These are phyloP conservation scores for Pythium brachiatum DNA, from an alignment of 352 stramenopile species.

Conservation along the genomic window DNA sequence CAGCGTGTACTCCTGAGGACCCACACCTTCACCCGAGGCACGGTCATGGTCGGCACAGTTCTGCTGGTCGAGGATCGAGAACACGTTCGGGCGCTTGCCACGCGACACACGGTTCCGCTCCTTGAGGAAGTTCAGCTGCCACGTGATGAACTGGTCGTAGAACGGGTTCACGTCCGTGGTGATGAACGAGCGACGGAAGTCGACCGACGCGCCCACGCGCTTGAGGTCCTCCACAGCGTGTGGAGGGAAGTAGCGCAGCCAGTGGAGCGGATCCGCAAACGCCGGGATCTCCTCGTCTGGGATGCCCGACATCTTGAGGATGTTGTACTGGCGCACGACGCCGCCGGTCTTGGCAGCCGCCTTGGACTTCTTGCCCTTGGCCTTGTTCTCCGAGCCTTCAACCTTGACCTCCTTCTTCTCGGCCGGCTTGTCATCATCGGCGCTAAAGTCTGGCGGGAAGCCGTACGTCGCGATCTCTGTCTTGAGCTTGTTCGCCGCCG, in stretches of 20 bases:
- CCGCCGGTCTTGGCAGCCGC: constrained; percentile 96
- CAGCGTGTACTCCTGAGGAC: constrained; percentile 99
- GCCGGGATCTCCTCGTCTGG: constrained; percentile 93
- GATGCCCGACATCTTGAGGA: constrained; percentile 94
- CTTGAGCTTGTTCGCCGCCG: constrained; percentile 99
- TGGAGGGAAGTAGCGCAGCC: constrained; percentile 99
- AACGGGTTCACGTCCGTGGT: constrained; percentile 99
- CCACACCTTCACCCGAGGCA: constrained; percentile 97
- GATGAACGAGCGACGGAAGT: constrained; percentile 99
- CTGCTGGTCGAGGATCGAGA: constrained; percentile 97
- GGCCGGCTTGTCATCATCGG: constrained; percentile 35
- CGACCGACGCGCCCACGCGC: constrained; percentile 95
- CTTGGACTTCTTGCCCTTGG: constrained; percentile 98
- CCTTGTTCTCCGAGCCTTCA: constrained; percentile 78
- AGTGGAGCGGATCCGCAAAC: constrained; percentile 98
- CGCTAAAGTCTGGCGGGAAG: constrained; percentile 92
- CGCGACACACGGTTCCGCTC: constrained; percentile 86
- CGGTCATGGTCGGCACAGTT: constrained; percentile 99
- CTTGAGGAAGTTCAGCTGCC: constrained; percentile 98
- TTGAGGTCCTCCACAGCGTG: constrained; percentile 96
- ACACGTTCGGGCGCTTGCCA: constrained; percentile 99
- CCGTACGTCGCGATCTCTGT: constrained; percentile 95
- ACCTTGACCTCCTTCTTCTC: constrained; percentile 74
- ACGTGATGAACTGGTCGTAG: constrained; percentile 99
- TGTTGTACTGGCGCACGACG: constrained; percentile 98